phyloP scores from a whole-genome alignment of 495 filamentous ascomycete species.

The Astrocystis sublimbata region DNA sequence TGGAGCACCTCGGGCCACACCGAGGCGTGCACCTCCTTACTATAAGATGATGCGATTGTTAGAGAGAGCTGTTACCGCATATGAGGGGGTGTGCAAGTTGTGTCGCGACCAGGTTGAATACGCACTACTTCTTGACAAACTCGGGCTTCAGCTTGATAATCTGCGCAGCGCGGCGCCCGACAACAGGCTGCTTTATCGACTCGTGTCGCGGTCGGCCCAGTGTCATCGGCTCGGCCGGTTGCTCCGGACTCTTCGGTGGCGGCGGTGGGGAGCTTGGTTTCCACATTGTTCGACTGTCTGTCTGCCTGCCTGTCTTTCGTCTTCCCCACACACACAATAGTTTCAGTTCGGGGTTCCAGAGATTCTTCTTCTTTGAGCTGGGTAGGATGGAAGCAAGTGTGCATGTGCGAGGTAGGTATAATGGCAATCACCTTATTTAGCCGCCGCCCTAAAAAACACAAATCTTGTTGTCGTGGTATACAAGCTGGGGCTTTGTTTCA shows the following conservation, averaged over 20 bases:
- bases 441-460: neutral
- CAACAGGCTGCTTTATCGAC: conserved; percentile 35
- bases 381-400: neutral
- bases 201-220: conserved; percentile 30
- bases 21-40: conserved; percentile 66
- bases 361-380: neutral
- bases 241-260: conserved; percentile 3
- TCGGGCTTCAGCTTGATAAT: conserved; percentile 70
- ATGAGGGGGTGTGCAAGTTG: no score
- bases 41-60: neutral
- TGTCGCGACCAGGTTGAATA: neutral
- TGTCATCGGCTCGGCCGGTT: conserved; percentile 23
- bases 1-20: conserved; percentile 75
- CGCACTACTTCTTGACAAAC: conserved; percentile 56
- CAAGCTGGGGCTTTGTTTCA: neutral
- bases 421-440: neutral
- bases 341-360: neutral
- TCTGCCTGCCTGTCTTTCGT: neutral
- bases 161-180: conserved; percentile 55
- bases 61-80: neutral
- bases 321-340: neutral
- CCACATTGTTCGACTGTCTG: neutral
- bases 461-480: neutral
- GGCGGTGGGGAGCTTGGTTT: conserved; percentile 10
- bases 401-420: neutral